These are phyloP conservation scores for Domatiomyces globalis DNA, from an alignment of 2,329 filamentous ascomycete genomes.

Conservation along the genomic window DNA sequence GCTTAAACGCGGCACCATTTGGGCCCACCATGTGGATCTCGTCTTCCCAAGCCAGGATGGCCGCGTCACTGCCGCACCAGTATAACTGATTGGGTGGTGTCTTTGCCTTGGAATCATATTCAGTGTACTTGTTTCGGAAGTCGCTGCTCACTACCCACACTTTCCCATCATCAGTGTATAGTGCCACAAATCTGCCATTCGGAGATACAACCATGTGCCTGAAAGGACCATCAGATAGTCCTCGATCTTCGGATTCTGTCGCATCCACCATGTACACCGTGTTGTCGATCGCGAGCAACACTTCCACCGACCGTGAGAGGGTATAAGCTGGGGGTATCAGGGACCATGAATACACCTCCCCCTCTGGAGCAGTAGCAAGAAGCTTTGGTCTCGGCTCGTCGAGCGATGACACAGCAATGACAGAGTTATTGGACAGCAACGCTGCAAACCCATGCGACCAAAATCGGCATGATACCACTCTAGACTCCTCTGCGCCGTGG, in stretches of 20 bases:
- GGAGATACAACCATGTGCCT: conserved; percentile 81
- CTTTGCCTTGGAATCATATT: conserved; percentile 77
- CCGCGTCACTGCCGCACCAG: conserved; percentile 93
- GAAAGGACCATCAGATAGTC: conserved; percentile 84
- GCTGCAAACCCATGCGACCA: conserved; percentile 89
- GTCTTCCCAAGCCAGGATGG: conserved; percentile 92
- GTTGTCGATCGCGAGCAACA: conserved; percentile 67
- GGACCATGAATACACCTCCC: conserved; percentile 73
- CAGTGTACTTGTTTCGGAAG: conserved; percentile 81
- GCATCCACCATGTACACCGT: conserved; percentile 81
- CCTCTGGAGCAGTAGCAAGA: conserved; percentile 62
- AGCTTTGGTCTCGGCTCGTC: conserved; percentile 77
- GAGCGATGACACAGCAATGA: conserved; percentile 79
- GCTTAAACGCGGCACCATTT: conserved; percentile 56
- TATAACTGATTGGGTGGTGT: conserved; percentile 76
- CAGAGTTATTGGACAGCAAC: conserved; percentile 70
- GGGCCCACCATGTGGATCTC: conserved; percentile 90
- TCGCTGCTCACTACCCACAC: conserved; percentile 91
- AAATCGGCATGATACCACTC: conserved; percentile 80
- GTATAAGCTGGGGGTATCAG: conserved; percentile 79
- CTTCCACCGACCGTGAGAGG: conserved; percentile 83
- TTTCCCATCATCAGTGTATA: conserved; percentile 74
- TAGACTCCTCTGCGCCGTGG: conserved; percentile 73
- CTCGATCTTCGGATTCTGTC: conserved; percentile 77
- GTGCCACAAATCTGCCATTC: conserved; percentile 71